Conservation (phyloP, 371 early-diverging fungal species). For the Funneliformis caledonium region DNA sequence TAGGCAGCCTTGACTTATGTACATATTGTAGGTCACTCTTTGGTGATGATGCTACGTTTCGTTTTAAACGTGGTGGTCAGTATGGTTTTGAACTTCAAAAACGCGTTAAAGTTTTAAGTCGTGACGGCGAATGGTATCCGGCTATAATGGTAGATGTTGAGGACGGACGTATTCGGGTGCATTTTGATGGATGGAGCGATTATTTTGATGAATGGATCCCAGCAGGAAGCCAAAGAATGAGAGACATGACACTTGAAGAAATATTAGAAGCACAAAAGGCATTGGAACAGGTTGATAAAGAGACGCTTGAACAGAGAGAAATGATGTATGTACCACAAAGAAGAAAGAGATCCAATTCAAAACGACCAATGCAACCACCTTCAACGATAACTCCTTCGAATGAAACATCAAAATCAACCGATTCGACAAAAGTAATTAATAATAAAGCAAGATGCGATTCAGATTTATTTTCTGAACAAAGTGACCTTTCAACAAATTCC, state of each 20-base stretch:
- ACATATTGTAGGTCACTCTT: slow-evolving; percentile 33
- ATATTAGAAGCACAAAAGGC: slow-evolving; percentile 35
- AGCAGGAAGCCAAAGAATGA: slow-evolving; percentile 33
- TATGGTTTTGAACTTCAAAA: slow-evolving; percentile 34
- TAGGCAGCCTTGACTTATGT: slow-evolving; percentile 34
- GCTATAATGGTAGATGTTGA: slow-evolving; percentile 27
- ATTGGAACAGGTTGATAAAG: neutral
- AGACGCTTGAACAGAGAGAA: neutral
- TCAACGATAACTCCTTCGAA: neutral
- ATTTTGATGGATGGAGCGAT: slow-evolving; percentile 37
- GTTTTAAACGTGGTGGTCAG: slow-evolving; percentile 35
- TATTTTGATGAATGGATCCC: slow-evolving; percentile 39
- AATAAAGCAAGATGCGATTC: neutral
- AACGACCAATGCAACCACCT: neutral
- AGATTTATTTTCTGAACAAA: neutral
- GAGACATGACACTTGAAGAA: slow-evolving; percentile 39
- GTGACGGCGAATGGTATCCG: slow-evolving; percentile 36
- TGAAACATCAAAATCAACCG: neutral
- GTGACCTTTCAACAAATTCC: slow-evolving; percentile 16
- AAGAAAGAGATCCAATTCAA: neutral
- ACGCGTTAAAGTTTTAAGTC: slow-evolving; percentile 34
- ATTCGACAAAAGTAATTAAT: neutral
- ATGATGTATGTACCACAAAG: neutral
- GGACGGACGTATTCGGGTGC: slow-evolving; percentile 21
- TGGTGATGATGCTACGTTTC: slow-evolving; percentile 15